Evolutionary conservation across 352 stramenopile genomes (phyloP).

Genomic region (Globisporangium uncinulatum): DNA sequence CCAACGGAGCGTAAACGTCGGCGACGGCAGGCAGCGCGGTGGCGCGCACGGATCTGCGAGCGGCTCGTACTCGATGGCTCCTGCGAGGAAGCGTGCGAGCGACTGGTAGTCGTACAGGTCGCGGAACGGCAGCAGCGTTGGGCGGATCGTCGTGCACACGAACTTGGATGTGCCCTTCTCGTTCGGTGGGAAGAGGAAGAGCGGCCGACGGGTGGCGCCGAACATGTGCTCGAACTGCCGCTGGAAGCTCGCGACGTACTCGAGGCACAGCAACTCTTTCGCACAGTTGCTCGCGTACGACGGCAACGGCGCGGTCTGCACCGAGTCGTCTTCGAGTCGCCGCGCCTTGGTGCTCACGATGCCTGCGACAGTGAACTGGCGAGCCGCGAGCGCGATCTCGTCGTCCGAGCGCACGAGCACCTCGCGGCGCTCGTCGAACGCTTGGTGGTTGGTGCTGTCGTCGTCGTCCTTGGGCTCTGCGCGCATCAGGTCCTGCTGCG

Average conservation of each 20-base stretch:
- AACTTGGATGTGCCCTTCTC: slow-evolving; percentile 92
- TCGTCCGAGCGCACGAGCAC: slow-evolving; percentile 51
- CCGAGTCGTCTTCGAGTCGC: slow-evolving; percentile 57
- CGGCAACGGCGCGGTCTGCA: slow-evolving; percentile 17
- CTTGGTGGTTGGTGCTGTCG: slow-evolving; percentile 13
- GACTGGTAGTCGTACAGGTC: slow-evolving; percentile 90
- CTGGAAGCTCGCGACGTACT: slow-evolving; percentile 92
- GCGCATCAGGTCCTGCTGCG: slow-evolving; percentile 30
- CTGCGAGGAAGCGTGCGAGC: slow-evolving; percentile 86
- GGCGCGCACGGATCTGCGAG: slow-evolving; percentile 76
- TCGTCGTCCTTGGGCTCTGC: slow-evolving; percentile 44
- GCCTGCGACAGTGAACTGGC: slow-evolving; percentile 69
- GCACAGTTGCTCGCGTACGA: slow-evolving; percentile 62
- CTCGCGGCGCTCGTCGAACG: slow-evolving; percentile 44
- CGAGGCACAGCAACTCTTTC: slow-evolving; percentile 91
- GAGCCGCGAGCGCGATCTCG: slow-evolving; percentile 43
- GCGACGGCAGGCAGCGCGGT: slow-evolving; percentile 75
- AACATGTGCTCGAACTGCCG: slow-evolving; percentile 89
- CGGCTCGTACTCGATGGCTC: slow-evolving; percentile 92
- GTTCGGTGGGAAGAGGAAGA: slow-evolving; percentile 90
- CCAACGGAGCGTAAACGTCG: slow-evolving; percentile 85
- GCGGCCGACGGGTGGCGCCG: slow-evolving; percentile 37
- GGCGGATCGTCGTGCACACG: slow-evolving; percentile 91
- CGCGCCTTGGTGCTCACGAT: slow-evolving; percentile 79
- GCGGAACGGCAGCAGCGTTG: slow-evolving; percentile 88